A percentile compares a stretch with the other conserved stretches of the same genome.
Conservation (phyloP, 2,329 filamentous ascomycete species). For the Tolypocladium pustulatum region DNA sequence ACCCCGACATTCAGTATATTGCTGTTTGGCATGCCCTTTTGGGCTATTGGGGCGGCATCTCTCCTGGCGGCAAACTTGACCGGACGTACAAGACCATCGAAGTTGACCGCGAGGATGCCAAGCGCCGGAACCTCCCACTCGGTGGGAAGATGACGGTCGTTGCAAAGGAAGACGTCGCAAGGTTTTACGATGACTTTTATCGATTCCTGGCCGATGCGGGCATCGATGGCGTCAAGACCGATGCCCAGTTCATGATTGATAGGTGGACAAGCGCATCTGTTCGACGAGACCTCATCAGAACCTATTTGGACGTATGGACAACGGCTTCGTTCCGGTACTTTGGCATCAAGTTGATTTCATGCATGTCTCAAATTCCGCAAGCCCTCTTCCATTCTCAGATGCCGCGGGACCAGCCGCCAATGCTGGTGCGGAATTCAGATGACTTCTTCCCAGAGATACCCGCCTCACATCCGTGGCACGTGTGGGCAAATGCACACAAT, state of each 20-base stretch:
- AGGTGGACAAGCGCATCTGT: conserved; percentile 56
- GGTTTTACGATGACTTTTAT: conserved; percentile 90
- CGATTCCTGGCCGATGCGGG: conserved; percentile 63
- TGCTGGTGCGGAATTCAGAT: conserved; percentile 76
- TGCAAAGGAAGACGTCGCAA: conserved; percentile 59
- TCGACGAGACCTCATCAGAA: conserved; percentile 59
- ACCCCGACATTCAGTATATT: conserved; percentile 69
- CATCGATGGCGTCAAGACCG: conserved; percentile 83
- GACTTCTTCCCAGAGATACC: conserved; percentile 84
- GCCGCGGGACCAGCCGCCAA: conserved; percentile 60
- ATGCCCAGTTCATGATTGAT: conserved; percentile 85
- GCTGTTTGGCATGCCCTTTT: conserved; percentile 90
- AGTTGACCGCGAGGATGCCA: conserved; percentile 37
- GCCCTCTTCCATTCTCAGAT: conserved; percentile 79
- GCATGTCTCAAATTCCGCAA: conserved; percentile 87
- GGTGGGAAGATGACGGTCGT: conserved; percentile 64
- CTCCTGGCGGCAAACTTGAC: conserved; percentile 62
- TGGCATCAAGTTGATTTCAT: conserved; percentile 68
- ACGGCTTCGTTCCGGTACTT: conserved; percentile 71
- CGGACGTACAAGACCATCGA: conserved; percentile 66
- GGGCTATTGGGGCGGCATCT: conserved; percentile 87
- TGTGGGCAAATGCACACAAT: conserved; percentile 92
- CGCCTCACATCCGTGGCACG: conserved; percentile 82
- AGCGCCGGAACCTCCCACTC: conserved; percentile 34
- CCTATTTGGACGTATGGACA: conserved; percentile 82